Base-by-base conservation (phyloP, 176 grass and related monocot species). In the Eleusine indica region DNA sequence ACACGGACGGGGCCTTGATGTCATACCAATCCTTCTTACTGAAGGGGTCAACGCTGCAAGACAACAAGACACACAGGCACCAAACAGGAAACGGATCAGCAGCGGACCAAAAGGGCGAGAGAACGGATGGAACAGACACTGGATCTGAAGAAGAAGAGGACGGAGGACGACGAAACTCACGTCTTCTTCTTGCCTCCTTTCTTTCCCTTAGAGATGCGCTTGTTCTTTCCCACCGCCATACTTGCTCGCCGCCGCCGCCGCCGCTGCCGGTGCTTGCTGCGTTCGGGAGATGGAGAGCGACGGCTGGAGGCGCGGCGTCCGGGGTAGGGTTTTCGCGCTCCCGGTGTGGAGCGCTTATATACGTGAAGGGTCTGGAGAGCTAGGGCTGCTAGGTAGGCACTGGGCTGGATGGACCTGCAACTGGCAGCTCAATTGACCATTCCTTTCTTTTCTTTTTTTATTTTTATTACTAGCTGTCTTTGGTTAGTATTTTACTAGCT, bases 21-120 rank as follows among this genome's bases (percentile, higher is more conserved):
- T 95, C 93, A 3, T 98, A 95, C 96, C 96, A 98, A 12, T 98
- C 93, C 80, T 98, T 98, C 77, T 98, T 95, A 0, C 87, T 19
- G 43, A 98, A 98, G 2, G 96, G 96, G 71, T 98, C 96, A 1
- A 98, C 96, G 2, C 96, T 95, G 82, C 28, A 80, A 82, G 6
- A 64, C 10, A 64, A 63, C 11, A 63, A 16, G 1, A 83, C 17
- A 15, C 16, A 60, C 2, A 70, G 21, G 13, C 76, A 76, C n/a
- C 7, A 19, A 64, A 14, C n/a, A 64, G 15, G 6, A 79, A 37
- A 22, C 38, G 28, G 49, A 78, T 90, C 67, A 86, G 44, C 29
- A 42, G 3, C 6, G 25, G 18, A 35, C 0, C 41, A 39, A 75
- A 28, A 6, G 19, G 53, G 18, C n/a, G n/a, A 28, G 38, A 42